phyloP scores from a whole-genome alignment of 2,329 filamentous ascomycete species.

The Phialophora tarda region DNA sequence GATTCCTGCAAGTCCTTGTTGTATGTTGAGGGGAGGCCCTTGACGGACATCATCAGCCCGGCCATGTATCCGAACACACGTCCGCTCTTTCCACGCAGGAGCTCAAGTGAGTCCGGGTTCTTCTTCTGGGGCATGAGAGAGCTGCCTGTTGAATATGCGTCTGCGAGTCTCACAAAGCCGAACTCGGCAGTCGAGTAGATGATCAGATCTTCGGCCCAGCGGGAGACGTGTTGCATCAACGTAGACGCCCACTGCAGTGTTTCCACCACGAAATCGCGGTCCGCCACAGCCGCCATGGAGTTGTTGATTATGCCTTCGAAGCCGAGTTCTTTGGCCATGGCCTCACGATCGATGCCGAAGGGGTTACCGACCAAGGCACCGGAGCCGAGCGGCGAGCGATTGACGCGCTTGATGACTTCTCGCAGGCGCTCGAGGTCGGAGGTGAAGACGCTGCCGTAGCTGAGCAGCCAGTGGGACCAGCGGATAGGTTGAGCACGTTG shows the following conservation, averaged over 20 bases:
- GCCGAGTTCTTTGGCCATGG: slow-evolving; percentile 78
- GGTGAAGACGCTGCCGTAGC: slow-evolving; percentile 73
- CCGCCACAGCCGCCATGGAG: slow-evolving; percentile 76
- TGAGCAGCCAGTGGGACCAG: slow-evolving; percentile 82
- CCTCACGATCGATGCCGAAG: slow-evolving; percentile 79
- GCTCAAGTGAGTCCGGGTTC: slow-evolving; percentile 75
- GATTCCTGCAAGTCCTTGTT: slow-evolving; percentile 93
- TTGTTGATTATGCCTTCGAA: slow-evolving; percentile 75
- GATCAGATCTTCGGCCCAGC: slow-evolving; percentile 86
- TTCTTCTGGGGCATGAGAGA: slow-evolving; percentile 85
- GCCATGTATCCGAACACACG: slow-evolving; percentile 81
- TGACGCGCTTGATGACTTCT: slow-evolving; percentile 75
- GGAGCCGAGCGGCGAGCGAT: slow-evolving; percentile 71
- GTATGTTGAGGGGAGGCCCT: slow-evolving; percentile 79
- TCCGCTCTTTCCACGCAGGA: slow-evolving; percentile 78
- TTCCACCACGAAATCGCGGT: slow-evolving; percentile 63
- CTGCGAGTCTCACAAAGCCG: slow-evolving; percentile 74
- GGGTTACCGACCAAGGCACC: slow-evolving; percentile 82
- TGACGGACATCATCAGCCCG: slow-evolving; percentile 76
- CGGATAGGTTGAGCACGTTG: slow-evolving; percentile 79
- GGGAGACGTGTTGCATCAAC: slow-evolving; percentile 78
- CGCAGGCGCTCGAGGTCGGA: slow-evolving; percentile 77
- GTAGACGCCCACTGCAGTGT: slow-evolving; percentile 79
- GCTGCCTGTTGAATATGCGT: slow-evolving; percentile 79
- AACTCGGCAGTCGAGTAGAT: slow-evolving; percentile 80